Base-by-base conservation (phyloP, 2,329 filamentous ascomycete species). In the Hymenoscyphus fructigenus region DNA sequence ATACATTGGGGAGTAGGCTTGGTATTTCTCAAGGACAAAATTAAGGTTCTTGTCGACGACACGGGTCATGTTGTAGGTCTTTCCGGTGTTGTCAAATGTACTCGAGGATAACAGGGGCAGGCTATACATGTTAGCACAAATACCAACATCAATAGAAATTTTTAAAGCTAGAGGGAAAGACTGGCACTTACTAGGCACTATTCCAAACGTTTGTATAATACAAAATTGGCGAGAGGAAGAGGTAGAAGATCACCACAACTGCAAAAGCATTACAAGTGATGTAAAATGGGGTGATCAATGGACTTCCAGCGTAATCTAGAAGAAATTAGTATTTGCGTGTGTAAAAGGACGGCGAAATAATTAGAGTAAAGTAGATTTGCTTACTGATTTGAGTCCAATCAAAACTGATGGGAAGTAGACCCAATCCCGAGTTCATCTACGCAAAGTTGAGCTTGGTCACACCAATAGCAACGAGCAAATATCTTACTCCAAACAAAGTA, bases 251-350 rank as follows among this genome's bases (percentile, higher is more conserved):
- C 0, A 89, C 80, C 32, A 91, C 84, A 12, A 88, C 88, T 32
- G 91, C 85, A 56, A 90, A 75, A 0, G 88, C 90, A 73, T 92
- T 92, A 66, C 86, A 88, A 67, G 91, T 91, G 12, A 88, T 89
- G 73, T 88, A 85, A 86, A 88, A 91, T 2, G 89, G 89, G 17
- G 69, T 72, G 55, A 91, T 88, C 2, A 76, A 66, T 68, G 76
- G 29, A 29, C 28, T 63, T 15, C 64, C 64, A 26, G 61, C 44
- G 20, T 50, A 50, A 26, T 50, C 44, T 50, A 23, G 9, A 50
- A 4, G 6, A 23, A 14, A 3, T 50, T 50, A 50, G 44, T n/a
- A 3, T 47, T 12, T 20, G 6, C 34, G 10, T 2, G 7, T 36
- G 10, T 5, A 36, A 36, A 36, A 12, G 3, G 23, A 47, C n/a